Evolutionary conservation across 306 rosid genomes (phyloP).

Genomic region (Fragaria vesca): DNA sequence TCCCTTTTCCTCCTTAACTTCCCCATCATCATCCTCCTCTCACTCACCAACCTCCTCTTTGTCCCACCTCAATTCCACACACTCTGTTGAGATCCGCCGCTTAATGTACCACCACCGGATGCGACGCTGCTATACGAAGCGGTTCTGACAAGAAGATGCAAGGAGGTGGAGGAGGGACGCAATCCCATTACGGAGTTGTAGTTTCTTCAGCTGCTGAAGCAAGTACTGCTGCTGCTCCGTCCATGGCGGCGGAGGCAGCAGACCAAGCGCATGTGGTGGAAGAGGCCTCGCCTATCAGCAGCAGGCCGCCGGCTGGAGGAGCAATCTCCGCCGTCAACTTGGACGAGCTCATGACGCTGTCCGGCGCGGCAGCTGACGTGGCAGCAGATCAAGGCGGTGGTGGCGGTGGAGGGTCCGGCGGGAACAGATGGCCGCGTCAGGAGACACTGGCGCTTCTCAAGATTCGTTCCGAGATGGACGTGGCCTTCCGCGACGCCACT

Average conservation of each 20-base stretch:
- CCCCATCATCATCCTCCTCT: not conserved
- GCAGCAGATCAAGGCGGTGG: slow-evolving; percentile 18
- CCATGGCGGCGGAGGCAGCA: slow-evolving; percentile 5
- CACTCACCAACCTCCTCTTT: slow-evolving; percentile 12
- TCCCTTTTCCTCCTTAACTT: slow-evolving; percentile 7
- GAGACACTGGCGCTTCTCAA: slow-evolving; percentile 45
- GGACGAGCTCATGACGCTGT: slow-evolving; percentile 41
- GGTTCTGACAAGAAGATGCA: not conserved
- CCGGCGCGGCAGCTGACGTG: slow-evolving; percentile 11
- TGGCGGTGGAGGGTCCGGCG: slow-evolving; percentile 22
- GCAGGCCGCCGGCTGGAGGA: slow-evolving; percentile 40
- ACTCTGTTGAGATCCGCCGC: not conserved
- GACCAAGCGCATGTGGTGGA: slow-evolving; percentile 36
- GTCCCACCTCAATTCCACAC: not conserved
- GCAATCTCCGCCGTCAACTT: slow-evolving; percentile 30
- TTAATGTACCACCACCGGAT: not conserved
- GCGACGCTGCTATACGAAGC: not conserved
- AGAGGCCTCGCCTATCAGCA: slow-evolving; percentile 49
- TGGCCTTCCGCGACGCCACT: slow-evolving; percentile 44
- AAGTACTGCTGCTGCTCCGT: not conserved
- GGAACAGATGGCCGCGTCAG: slow-evolving; percentile 53
- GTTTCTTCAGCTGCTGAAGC: not conserved
- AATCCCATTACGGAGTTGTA: slow-evolving; percentile 16
- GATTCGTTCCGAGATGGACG: slow-evolving; percentile 55
- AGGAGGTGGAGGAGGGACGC: slow-evolving; percentile 13